Base-by-base conservation (phyloP, 129 eudicot genomes). In the Chrysanthemum makinoi region DNA sequence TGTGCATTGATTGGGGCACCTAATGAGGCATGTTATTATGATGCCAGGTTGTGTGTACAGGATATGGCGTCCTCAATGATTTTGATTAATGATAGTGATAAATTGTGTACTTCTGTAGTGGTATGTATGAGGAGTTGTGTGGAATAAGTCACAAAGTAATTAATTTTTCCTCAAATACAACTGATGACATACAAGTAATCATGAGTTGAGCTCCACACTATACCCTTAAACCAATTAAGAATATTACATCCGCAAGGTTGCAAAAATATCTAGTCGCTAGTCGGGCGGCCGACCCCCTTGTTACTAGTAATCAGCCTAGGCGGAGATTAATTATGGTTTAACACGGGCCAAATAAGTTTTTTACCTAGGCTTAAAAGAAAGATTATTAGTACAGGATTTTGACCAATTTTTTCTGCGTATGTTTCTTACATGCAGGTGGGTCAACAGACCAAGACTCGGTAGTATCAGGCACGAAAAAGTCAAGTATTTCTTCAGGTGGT, bases 401-500 rank as follows among this genome's bases (percentile, higher is more conserved):
- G 33, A 30, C 20, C 15, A 62, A 15, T 35, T 12, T 64, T 30
- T 9, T 54, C 50, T 72, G 54, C 56, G 18, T 33, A 56, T 77
- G 39, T 43, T 15, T 39, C 62, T 43, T 58, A 17, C 65, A 58
- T 79, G 57, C 87, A 93, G 99, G 96, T 54, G 78, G 84, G 73
- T 90, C 99, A 63, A 81, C 96, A 59, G 96, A 80, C 72, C 80
- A 28, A 67, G 93, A 86, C 47, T 94, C 99, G 24, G 79, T 90
- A 56, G 85, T 78, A 63, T 90, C 99, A 66, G 96, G 88, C 69
- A 75, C 92, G 14, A 89, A 81, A 77, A 93, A 81, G 69, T 93
- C 98, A 69, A 85, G 96, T 82, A 70, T 82, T 65, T 93, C 98
- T 18, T 87, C 95, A 17, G 86, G 93, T 61, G 87, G 96, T 58